Base-by-base conservation (phyloP, 2,329 filamentous ascomycete species). In the Escovopsis sp. region DNA sequence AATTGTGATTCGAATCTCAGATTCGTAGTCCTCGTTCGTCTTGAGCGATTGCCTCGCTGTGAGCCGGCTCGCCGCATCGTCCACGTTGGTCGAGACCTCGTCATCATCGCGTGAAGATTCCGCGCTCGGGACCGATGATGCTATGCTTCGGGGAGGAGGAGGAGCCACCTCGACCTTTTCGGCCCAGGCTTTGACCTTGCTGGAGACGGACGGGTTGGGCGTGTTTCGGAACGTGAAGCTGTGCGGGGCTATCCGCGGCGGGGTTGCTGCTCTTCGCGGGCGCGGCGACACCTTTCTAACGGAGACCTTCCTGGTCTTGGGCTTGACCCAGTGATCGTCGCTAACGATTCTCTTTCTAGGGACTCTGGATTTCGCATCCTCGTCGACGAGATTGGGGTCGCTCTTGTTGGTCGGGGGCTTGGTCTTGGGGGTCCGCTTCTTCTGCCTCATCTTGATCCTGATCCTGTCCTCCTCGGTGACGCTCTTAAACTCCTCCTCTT, bases 291-390 rank as follows among this genome's bases (percentile, higher is more conserved):
- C 56, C 46, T 60, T 65, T 45, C 62, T 66, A 1, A 67, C 59
- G 8, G 69, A 61, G 44, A 59, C 69, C 45, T 67, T 70, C 46
- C 69, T 72, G 45, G 68, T 70, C 47, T 71, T 73, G 59, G 63
- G 60, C 46, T 77, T 80, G 62, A 77, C 77, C 84, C 89, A 96
- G 63, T 94, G 85, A 43, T 84, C 82, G 63, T 96, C 89, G 58
- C 88, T 95, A 47, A 95, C 77, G 42, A 96, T 85, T 48, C 88
- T 77, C 69, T 94, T 95, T 64, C 85, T 87, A 12, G 89, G 89
- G 38, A 85, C 76, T 40, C 69, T 60, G 41, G 34, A 28, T 52
- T 44, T 43, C 40, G 48, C 15, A 39, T 49, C 42, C 26, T 35
- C 36, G 42, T 49, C 9, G 42, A 50, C 43, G 38, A 52, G 48